Percentiles rank a stretch among this genome's conserved stretches.
phyloP scores from a whole-genome alignment of 441 rosid genomes.

The Bocquillonia castaneifolia region DNA sequence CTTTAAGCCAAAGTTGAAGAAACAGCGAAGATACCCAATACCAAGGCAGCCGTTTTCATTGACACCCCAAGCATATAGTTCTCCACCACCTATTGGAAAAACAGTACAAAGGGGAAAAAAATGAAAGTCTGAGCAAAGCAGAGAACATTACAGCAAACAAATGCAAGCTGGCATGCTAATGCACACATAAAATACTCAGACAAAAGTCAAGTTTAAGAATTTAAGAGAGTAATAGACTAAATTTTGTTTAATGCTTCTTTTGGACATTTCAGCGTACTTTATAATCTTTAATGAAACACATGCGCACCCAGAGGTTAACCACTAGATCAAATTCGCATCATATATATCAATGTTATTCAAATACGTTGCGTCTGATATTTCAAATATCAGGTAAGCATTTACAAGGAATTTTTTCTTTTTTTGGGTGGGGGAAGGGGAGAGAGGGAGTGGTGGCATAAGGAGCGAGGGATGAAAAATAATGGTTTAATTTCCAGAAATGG shows the following conservation, averaged over 20 bases:
- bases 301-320: not conserved
- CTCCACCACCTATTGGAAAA: constrained; percentile 54
- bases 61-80: constrained; percentile 81
- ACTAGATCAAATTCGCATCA: not conserved
- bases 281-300: not conserved
- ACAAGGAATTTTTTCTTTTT: too few relatives aligned
- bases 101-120: not conserved
- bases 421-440: too few relatives aligned
- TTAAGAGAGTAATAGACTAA: not conserved
- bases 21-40: constrained; percentile 45
- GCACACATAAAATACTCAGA: not conserved
- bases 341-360: not conserved
- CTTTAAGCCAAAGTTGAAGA: constrained; percentile 15
- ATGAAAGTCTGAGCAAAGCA: too few relatives aligned
- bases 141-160: not conserved
- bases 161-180: not conserved
- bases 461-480: not conserved
- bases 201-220: not conserved
- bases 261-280: not conserved
- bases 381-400: not conserved
- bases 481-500: not conserved
- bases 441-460: too few relatives aligned
- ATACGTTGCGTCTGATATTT: not conserved
- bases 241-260: not conserved
- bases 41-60: constrained; percentile 98